Base-by-base conservation (phyloP, 176 grass and related monocot genomes). In the Phoenix dactylifera region DNA sequence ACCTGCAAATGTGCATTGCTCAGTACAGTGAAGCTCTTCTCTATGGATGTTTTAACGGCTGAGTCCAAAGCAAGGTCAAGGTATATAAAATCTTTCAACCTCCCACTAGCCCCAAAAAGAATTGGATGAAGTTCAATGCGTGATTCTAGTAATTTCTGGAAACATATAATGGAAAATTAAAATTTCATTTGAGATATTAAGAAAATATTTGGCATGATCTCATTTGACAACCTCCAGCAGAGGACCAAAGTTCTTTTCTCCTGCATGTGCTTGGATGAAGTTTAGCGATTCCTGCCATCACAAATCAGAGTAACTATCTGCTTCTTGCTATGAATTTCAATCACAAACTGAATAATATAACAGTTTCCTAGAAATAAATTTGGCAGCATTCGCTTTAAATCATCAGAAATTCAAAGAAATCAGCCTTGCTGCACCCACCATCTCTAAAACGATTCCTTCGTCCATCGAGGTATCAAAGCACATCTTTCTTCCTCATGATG, bases 1-100 rank as follows among this genome's bases (percentile, higher is more conserved):
- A 55, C 53, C 63, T 66, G 63, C 16, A 66, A 22, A 66, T 48
- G 17, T 18, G 28, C 53, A 7, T 68, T 56, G 18, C 35, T 68
- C 26, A 68, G 25, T 68, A 57, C 66, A 16, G 22, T 44, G 54
- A 44, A 56, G 28, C 52, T 32, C 28, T 57, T 68, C 28, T 68
- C 52, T 9, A 68, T 12, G 55, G 18, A 55, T 57, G 66, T 68
- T 44, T 57, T 68, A 44, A 68, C 7, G 22, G 52, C 30, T 56
- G 35, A 57, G 7, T 68, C 66, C 28, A 68, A 16, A 57, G 66
- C 26, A 44, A 68, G 52, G 20, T 68, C 66, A 22, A 68, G 53
- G 25, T 56, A 68, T 35, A 68, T 68, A 68, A 68, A 57, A 68
- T 68, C 53, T 6, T 68, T 68, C 52, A 57, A 57, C 52, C 53